Conservation (phyloP, 805 yeast genomes). For the Wickerhamiella vanderwaltii region DNA sequence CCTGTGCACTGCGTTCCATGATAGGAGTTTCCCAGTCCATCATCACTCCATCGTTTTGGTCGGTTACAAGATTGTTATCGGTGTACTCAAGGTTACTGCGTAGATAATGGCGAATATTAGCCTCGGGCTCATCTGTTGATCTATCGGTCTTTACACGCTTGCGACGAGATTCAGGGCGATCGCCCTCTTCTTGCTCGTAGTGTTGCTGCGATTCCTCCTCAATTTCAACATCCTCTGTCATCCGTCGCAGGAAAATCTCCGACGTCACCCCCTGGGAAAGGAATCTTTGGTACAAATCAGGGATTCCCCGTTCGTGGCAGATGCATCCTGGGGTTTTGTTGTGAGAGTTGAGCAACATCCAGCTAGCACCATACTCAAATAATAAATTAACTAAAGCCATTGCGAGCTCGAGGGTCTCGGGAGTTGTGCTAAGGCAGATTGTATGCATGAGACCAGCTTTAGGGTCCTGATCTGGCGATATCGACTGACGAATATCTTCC, state of each 20-base stretch:
- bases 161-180: slow-evolving; percentile 13
- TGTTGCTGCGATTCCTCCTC: slow-evolving; percentile 17
- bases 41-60: slow-evolving; percentile 84
- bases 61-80: slow-evolving; percentile 54
- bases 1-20: slow-evolving; percentile 69
- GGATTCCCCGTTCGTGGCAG: slow-evolving; percentile 40
- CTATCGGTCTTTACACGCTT: slow-evolving; percentile 6
- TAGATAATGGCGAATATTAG: slow-evolving; percentile 48
- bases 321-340: slow-evolving; percentile 80
- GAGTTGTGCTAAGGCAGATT: slow-evolving; percentile 14
- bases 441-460: slow-evolving; percentile 19
- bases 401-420: slow-evolving; percentile 17
- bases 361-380: slow-evolving; percentile 82
- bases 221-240: slow-evolving; percentile 27
- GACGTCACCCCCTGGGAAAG: slow-evolving; percentile 88
- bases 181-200: slow-evolving; percentile 11
- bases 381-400: slow-evolving; percentile 44
- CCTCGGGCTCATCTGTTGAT: slow-evolving; percentile 20
- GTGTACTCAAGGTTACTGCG: slow-evolving; percentile 58
- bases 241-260: slow-evolving; percentile 63
- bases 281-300: slow-evolving; percentile 35
- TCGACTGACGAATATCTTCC: slow-evolving; percentile 18
- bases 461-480: slow-evolving; percentile 15
- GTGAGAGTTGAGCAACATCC: slow-evolving; percentile 67
- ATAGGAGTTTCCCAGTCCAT: slow-evolving; percentile 89